Evolutionary conservation across 2,329 filamentous ascomycete species (phyloP), one percentile per base, ranked within the genome.

Genomic region (Sporothrix luriei): DNA sequence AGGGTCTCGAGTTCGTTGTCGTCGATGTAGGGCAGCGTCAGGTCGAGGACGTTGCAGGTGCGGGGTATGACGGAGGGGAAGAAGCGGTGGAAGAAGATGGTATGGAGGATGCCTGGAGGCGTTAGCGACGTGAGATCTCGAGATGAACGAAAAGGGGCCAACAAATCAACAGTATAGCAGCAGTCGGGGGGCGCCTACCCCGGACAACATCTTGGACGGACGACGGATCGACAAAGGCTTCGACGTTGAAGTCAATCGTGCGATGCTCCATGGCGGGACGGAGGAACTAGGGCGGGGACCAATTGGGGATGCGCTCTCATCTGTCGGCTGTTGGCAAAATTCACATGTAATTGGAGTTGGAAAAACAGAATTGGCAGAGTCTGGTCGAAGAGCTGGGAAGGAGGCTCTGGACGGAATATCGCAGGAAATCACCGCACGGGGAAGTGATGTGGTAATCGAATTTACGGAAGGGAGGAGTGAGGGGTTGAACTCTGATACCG

Each of bases 21-120:
- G 78, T 93, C 89, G 77, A 98, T 91, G 76, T 92, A 91, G 66
- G 95, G 94, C 38, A 98, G 87, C 46, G 93, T 94, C 72, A 97
- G 86, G 80, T 97, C 94, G 74, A 97, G 89, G 73, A 97, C 89
- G 77, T 97, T 94, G 81, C 93, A 90, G 73, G 92, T 93, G 73
- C 88, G 87, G 6, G 95, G 94, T 54, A 87, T 84, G 75, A 97
- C 87, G 70, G 92, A 90, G 70, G 93, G 93, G 84, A 98, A 97
- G 87, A 94, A 97, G 77, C 95, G 91, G 83, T 97, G 94, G 86
- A 98, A 98, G 88, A 98, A 99, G 79, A 98, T 97, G 66, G 94
- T 96, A 80, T 97, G 94, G 65, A 98, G 87, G 78, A 97, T 91
- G 73, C 91, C 94, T 97, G 71, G 69, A 70, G 66, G 24, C 43